phyloP scores from a whole-genome alignment of 805 yeast genomes.

The Metschnikowia anglica region DNA sequence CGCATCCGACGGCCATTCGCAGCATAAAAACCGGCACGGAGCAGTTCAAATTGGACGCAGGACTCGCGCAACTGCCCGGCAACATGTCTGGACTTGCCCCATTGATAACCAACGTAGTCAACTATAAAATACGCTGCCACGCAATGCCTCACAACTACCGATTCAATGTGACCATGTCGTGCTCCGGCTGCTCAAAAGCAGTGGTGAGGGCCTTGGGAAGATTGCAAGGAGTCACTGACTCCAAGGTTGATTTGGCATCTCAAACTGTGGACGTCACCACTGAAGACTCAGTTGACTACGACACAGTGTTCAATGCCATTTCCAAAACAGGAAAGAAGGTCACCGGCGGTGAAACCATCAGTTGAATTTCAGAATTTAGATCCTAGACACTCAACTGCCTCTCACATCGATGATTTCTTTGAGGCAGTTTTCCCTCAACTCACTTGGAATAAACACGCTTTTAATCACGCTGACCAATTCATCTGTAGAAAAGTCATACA shows the following conservation, averaged over 20 bases:
- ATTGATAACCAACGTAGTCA: not conserved
- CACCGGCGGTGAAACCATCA: conserved; percentile 52
- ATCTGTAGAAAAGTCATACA: conserved; percentile 47
- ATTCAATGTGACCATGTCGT: conserved; percentile 81
- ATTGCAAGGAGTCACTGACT: conserved; percentile 69
- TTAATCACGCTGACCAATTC: conserved; percentile 45
- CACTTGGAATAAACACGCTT: conserved; percentile 48
- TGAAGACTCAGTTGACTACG: conserved; percentile 55
- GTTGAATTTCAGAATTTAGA: not conserved
- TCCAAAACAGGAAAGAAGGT: conserved; percentile 90
- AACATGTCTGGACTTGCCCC: not conserved
- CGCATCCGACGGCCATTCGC: too few species aligned
- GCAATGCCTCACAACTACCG: conserved; percentile 49
- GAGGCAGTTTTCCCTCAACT: conserved; percentile 43
- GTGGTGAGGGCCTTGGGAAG: conserved; percentile 71
- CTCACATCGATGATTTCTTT: conserved; percentile 48
- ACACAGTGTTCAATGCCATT: conserved; percentile 76
- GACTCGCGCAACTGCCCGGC: too few species aligned
- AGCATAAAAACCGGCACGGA: too few species aligned
- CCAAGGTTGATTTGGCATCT: conserved; percentile 72
- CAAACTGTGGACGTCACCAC: conserved; percentile 82
- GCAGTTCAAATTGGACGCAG: too few species aligned
- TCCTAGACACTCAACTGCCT: conserved; percentile 16
- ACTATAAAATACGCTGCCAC: not conserved
- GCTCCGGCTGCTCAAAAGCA: conserved; percentile 87